Conservation (phyloP, 371 early-diverging fungal species). For the Batrachochytrium dendrobatidis region DNA sequence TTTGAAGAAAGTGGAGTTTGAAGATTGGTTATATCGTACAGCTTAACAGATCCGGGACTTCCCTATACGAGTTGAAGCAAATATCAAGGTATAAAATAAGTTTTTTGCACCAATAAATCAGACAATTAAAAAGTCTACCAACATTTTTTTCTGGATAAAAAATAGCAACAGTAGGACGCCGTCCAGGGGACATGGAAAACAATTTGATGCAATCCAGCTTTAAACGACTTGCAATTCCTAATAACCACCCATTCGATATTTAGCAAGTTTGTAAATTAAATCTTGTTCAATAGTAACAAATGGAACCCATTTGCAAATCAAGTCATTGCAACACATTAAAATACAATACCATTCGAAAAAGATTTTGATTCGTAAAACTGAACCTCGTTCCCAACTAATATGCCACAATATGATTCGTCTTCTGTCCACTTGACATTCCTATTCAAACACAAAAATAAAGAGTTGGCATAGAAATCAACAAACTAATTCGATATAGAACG, state of each 20-base stretch:
- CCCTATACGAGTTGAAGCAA: too few species aligned
- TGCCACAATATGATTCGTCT: conserved; percentile 80
- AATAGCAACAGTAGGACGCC: conserved; percentile 70
- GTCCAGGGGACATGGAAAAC: conserved; percentile 87
- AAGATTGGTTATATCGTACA: conserved; percentile 63
- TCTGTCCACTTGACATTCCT: conserved; percentile 89
- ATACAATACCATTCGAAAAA: conserved; percentile 46
- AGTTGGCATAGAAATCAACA: too few species aligned
- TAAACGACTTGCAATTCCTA: conserved; percentile 38
- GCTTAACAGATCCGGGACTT: conserved; percentile 15
- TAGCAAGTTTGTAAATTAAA: too few species aligned
- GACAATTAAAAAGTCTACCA: background rate
- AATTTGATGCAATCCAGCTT: conserved; percentile 69
- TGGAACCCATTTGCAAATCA: too few species aligned
- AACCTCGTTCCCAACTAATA: conserved; percentile 79
- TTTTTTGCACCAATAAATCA: conserved; percentile 37
- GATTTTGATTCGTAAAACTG: conserved; percentile 77
- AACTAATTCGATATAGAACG: background rate
- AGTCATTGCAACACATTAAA: background rate
- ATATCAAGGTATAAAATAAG: too few species aligned
- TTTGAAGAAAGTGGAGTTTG: conserved; percentile 71
- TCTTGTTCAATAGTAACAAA: too few species aligned
- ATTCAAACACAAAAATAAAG: background rate
- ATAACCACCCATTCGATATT: too few species aligned
- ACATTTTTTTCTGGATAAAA: conserved; percentile 77